These are phyloP conservation scores for Claviceps sorghi DNA, from an alignment of 2,329 filamentous ascomycete species.

Conservation along the genomic window DNA sequence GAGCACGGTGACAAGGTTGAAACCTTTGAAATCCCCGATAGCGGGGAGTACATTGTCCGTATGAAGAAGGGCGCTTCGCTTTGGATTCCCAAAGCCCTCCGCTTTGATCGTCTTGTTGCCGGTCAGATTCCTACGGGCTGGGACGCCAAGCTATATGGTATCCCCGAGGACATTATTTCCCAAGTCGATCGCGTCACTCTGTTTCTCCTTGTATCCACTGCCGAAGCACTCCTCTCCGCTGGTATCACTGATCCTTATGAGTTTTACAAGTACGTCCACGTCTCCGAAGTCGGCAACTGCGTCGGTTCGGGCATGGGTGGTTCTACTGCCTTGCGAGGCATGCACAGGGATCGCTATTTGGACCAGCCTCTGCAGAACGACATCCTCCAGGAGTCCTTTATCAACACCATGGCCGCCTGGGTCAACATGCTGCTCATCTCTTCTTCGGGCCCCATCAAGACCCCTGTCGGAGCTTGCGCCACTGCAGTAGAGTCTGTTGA, in stretches of 20 bases:
- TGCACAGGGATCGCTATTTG: slow-evolving; percentile 96
- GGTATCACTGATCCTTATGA: slow-evolving; percentile 98
- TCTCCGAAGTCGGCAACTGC: slow-evolving; percentile 96
- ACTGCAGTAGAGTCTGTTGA: slow-evolving; percentile 96
- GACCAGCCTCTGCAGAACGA: slow-evolving; percentile 98
- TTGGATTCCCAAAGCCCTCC: slow-evolving; percentile 90
- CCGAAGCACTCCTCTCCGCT: slow-evolving; percentile 75
- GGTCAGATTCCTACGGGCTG: slow-evolving; percentile 95
- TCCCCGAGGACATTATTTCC: slow-evolving; percentile 93
- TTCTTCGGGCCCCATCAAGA: slow-evolving; percentile 96
- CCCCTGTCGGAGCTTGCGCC: slow-evolving; percentile 91
- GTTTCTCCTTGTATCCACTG: slow-evolving; percentile 86
- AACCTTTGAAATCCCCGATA: slow-evolving; percentile 86
- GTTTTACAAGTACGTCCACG: slow-evolving; percentile 98
- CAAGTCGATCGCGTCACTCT: slow-evolving; percentile 95
- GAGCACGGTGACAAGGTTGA: slow-evolving; percentile 97
- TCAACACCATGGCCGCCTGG: slow-evolving; percentile 99
- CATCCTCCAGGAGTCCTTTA: slow-evolving; percentile 97
- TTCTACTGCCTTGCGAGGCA: slow-evolving; percentile 77
- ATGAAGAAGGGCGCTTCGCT: slow-evolving; percentile 91
- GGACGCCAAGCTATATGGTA: slow-evolving; percentile 91
- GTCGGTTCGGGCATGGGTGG: slow-evolving; percentile 98
- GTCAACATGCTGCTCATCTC: slow-evolving; percentile 98
- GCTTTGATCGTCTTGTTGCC: slow-evolving; percentile 93
- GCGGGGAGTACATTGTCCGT: slow-evolving; percentile 85